A percentile compares a stretch with the other conserved stretches of the same genome.
These are phyloP conservation scores for Penicillium fimorum DNA, from an alignment of 495 filamentous ascomycete genomes.

Conservation along the genomic window DNA sequence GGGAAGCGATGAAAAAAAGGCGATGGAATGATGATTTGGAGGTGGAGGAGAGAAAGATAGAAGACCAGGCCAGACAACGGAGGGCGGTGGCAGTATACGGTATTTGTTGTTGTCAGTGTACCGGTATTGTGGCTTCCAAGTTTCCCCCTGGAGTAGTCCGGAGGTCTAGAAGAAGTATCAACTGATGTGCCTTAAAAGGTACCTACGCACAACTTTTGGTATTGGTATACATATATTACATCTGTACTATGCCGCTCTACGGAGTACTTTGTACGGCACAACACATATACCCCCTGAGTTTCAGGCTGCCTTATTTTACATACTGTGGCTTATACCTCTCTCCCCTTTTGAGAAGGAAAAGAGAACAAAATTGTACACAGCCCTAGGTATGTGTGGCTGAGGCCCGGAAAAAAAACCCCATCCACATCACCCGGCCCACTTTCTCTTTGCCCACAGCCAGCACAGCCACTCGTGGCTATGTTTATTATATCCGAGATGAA, in stretches of 20 bases:
- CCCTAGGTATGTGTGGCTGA: conserved; percentile 9
- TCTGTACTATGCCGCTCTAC: neutral
- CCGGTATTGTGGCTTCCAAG: conserved; percentile 9
- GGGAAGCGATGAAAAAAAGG: conserved; percentile 19
- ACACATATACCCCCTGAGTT: conserved; percentile 11
- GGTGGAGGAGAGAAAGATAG: conserved; percentile 30
- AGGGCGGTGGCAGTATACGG: conserved; percentile 30
- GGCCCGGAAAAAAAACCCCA: neutral
- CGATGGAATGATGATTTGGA: conserved; percentile 34
- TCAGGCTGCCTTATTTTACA: conserved; percentile 6
- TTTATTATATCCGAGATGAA: neutral
- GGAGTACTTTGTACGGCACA: neutral
- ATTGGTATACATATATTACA: conserved; percentile 5
- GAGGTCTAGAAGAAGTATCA: neutral
- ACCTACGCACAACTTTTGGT: neutral
- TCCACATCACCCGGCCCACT: conserved; percentile 1
- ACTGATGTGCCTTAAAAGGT: neutral
- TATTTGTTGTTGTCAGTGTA: conserved; percentile 16
- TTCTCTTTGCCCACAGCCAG: conserved; percentile 1
- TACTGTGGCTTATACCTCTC: conserved; percentile 4
- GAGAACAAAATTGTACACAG: conserved; percentile 1
- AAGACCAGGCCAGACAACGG: conserved; percentile 28
- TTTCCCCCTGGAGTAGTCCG: conserved; percentile 1
- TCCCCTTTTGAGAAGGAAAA: neutral
- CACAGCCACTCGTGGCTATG: conserved; percentile 8